Evolutionary conservation across 2,329 filamentous ascomycete species (phyloP), one percentile per base, ranked within the genome.

Genomic region (Ophiostoma sp.): DNA sequence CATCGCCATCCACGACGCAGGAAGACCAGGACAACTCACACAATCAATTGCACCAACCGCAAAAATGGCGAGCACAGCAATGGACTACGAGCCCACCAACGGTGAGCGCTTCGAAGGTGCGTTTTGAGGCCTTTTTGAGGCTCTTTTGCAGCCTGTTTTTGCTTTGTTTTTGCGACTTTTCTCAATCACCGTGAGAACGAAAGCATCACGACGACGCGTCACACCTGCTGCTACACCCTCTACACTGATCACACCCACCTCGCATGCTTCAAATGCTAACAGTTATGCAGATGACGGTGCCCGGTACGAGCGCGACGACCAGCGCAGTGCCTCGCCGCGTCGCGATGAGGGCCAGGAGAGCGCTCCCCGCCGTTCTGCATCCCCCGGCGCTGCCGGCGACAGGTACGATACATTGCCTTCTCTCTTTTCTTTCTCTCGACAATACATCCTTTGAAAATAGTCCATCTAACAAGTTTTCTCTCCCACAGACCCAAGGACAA

Each of bases 71-170:
- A 90, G 89, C 76, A 89, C 88, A 57, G 87, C 89, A 77, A 92
- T 92, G 90, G 90, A 92, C 80, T 92, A 92, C 82, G 90, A 92
- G 82, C 88, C 87, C 80, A 88, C 89, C 76, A 90, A 89, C 79
- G 89, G 88, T 79, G 88, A 90, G 81, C 89, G 87, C 75, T 91
- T 90, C 77, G 89, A 91, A 79, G 90, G 90, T 91, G 83, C 78
- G 85, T 79, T 59, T 72, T 59, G 66, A 52, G 66, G 22, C 63
- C 39, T 36, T 50, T 42, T 57, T 52, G 7, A 12, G 28, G 45
- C 31, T 52, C n/a, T 61, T 71, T 70, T 64, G 69, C 15, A 33
- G 22, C 19, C 5, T 48, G 52, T 69, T 64, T 64, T 78, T 73
- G 59, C 9, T 50, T 57, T 45, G 48, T 36, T 25, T 39, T 59